Percentiles rank a stretch among this genome's conserved stretches.
phyloP scores from a whole-genome alignment of 2,329 filamentous ascomycete genomes.

The Myotisia sp. region DNA sequence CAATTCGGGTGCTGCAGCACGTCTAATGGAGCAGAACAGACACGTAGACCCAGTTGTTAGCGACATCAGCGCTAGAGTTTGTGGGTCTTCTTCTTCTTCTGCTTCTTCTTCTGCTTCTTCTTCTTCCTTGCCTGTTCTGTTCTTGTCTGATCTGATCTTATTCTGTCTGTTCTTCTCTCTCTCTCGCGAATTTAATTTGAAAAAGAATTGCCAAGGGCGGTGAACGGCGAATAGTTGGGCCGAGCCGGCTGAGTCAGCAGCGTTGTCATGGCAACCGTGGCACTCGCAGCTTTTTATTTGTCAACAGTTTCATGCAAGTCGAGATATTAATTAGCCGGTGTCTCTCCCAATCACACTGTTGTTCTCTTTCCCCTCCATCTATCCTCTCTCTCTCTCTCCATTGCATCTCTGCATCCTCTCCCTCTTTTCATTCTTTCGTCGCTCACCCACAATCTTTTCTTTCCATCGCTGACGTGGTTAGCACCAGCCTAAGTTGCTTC shows the following conservation, averaged over 20 bases:
- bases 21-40: slow-evolving; percentile 21
- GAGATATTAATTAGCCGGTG: background rate
- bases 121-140: no score
- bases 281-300: slow-evolving; percentile 2
- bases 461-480: slow-evolving; percentile 8
- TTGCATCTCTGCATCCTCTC: background rate
- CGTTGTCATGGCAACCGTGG: slow-evolving; percentile 4
- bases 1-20: background rate
- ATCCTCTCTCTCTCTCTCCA: slow-evolving; percentile 9
- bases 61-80: background rate
- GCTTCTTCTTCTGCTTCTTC: background rate
- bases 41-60: slow-evolving; percentile 16
- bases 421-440: slow-evolving; percentile 9
- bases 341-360: slow-evolving; percentile 2
- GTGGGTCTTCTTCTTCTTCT: background rate
- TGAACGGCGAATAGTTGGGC: slow-evolving; percentile 1
- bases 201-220: no score
- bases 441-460: slow-evolving; percentile 9
- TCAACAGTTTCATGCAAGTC: slow-evolving; percentile 4
- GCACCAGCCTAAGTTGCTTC: background rate
- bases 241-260: slow-evolving; percentile 1
- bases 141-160: no score
- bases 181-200: no score
- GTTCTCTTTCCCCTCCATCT: slow-evolving; percentile 6
- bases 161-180: background rate